Evolutionary conservation across 768 basidiomycete genomes (phyloP), one percentile per base, ranked within the genome.

Genomic region (Epithele typhae): DNA sequence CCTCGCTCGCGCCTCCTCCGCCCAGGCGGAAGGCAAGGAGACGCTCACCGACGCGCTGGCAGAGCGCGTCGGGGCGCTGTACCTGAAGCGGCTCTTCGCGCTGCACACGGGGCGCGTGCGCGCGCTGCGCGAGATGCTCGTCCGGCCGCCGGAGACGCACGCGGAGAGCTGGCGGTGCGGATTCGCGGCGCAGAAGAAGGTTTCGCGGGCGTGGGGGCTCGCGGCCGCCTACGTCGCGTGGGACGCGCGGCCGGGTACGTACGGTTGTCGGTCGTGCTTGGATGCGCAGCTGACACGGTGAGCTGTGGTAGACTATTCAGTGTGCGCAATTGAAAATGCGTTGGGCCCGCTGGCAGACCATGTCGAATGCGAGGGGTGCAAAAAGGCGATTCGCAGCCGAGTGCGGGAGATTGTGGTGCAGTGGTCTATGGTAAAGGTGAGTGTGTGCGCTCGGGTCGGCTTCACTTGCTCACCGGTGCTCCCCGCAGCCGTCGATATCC

Each of bases 351-450:
- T 89, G 12, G 74, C 74, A 34, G 82, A 84, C 27, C 82, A 84
- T 53, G 64, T 90, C 7, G 63, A 71, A 15, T 90, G 87, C 59
- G 78, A 81, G 17, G 69, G 77, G 19, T 90, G 87, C 60, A 78
- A 75, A 51, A 60, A 70, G 36, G 68, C 75, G 2, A 73, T 90
- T 23, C 68, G 73, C 39, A 80, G 84, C n/a, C 77, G 87, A 22
- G 75, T 89, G 39, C 81, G 79, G 62, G 73, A 74, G 35, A 70
- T 89, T 36, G 65, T 86, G 24, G 64, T 80, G 24, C 83, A 87
- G 58, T 90, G 87, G 87, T 83, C 87, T 7, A 69, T 79, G 27
- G 83, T 89, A 44, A 89, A 87, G 71, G 87, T 85, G 55, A 8
- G 71, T 49, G 37, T 22, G 8, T 14, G 7, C 27, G 27, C 27